Percentiles rank a stretch among this genome's conserved stretches.
These are phyloP conservation scores for Rutstroemia sydowiana DNA, from an alignment of 2,329 filamentous ascomycete species.

Conservation along the genomic window DNA sequence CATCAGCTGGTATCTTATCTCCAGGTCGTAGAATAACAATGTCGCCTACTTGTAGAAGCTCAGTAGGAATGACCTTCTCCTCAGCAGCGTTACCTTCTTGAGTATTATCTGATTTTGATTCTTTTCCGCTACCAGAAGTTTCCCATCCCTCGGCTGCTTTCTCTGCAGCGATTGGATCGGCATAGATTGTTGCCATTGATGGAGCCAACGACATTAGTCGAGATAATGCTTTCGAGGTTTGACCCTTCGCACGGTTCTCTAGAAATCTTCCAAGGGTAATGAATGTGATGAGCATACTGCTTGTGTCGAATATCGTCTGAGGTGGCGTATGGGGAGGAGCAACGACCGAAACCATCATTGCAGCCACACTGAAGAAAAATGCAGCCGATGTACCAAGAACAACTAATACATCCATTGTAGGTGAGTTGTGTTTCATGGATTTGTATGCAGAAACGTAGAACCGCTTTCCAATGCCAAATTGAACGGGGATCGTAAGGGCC, in stretches of 20 bases:
- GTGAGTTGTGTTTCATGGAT: conserved; percentile 80
- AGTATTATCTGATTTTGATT: conserved; percentile 38
- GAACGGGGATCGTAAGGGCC: conserved; percentile 78
- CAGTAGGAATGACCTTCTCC: conserved; percentile 82
- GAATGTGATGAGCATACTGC: conserved; percentile 96
- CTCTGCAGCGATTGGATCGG: conserved; percentile 85
- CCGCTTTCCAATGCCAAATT: conserved; percentile 91
- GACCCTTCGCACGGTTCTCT: conserved; percentile 90
- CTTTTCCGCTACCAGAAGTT: conserved; percentile 32
- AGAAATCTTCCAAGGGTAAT: conserved; percentile 85
- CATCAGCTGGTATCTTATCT: conserved; percentile 94
- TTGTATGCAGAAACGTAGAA: conserved; percentile 95
- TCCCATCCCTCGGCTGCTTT: conserved; percentile 82
- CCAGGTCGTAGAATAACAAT: conserved; percentile 88
- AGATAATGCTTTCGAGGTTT: conserved; percentile 90
- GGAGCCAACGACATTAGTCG: conserved; percentile 92
- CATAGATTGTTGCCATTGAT: conserved; percentile 94
- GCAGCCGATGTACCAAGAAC: conserved; percentile 89
- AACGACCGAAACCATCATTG: conserved; percentile 76
- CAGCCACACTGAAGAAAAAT: conserved; percentile 88
- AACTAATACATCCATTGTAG: conserved; percentile 96
- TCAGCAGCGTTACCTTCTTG: conserved; percentile 58
- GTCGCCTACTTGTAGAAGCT: conserved; percentile 88
- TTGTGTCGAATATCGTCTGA: conserved; percentile 91
- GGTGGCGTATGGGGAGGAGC: conserved; percentile 72